These are phyloP conservation scores for Pterocarpus santalinus DNA, from an alignment of 306 rosid species.

Conservation along the genomic window DNA sequence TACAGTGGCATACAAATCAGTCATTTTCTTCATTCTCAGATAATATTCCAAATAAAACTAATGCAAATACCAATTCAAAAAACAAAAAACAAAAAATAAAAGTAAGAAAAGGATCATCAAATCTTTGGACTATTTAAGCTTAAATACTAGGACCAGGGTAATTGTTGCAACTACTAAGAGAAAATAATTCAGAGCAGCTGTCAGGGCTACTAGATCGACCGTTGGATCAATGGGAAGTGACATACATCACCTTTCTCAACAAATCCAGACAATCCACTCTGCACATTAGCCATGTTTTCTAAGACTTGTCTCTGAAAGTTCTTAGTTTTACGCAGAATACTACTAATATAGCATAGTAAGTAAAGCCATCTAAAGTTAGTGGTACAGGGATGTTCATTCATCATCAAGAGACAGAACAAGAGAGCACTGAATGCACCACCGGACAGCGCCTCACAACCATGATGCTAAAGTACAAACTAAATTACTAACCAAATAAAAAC, in stretches of 20 bases:
- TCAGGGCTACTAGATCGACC: neutral
- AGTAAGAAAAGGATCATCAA: no score
- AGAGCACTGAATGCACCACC: neutral
- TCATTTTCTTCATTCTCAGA: slow-evolving; percentile 2
- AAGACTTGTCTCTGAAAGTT: no score
- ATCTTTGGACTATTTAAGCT: neutral
- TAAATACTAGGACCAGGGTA: neutral
- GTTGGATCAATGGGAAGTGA: no score
- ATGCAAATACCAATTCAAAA: no score
- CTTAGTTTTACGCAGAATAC: neutral
- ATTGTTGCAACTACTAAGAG: neutral
- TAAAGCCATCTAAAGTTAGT: neutral
- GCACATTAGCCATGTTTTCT: no score
- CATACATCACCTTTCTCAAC: no score
- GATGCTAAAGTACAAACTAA: neutral
- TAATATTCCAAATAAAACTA: neutral
- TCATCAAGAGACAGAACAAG: neutral
- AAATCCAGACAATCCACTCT: no score
- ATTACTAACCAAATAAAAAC: neutral
- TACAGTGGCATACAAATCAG: neutral
- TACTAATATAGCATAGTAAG: neutral
- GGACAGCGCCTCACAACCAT: neutral
- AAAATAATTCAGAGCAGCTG: neutral
- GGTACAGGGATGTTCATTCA: no score
- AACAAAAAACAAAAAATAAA: no score